A percentile compares a stretch with the other conserved stretches of the same genome.
Conservation (phyloP, 208 protist genomes). For the Leishmania guyanensis region DNA sequence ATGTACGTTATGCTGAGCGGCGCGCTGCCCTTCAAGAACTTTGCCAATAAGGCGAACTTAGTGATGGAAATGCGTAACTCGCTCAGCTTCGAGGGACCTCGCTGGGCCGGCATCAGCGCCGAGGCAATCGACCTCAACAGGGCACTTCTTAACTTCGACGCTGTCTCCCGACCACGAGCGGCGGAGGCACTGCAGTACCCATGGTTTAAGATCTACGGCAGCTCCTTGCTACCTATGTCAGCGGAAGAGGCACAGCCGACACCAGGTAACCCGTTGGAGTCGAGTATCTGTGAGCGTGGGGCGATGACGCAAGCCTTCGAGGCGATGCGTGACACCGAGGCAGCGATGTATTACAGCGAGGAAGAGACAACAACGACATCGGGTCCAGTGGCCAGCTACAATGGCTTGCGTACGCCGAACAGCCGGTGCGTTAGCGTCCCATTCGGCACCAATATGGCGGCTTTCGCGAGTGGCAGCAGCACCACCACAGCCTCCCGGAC, state of each 20-base stretch:
- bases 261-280: conserved; percentile 36
- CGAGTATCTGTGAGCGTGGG: conserved; percentile 48
- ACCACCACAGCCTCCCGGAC: conserved; percentile 7
- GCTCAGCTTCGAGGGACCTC: conserved; percentile 56
- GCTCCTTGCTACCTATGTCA: not conserved
- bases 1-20: conserved; percentile 86
- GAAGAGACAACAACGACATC: not conserved
- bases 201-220: conserved; percentile 56
- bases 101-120: conserved; percentile 55
- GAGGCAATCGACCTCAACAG: conserved; percentile 59
- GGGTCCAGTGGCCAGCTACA: not conserved
- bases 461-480: conserved; percentile 5
- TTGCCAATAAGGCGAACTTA: conserved; percentile 65
- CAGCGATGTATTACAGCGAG: conserved; percentile 22
- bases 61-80: conserved; percentile 71
- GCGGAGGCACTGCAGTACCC: conserved; percentile 55
- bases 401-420: conserved; percentile 26
- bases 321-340: conserved; percentile 54
- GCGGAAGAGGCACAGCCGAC: not conserved
- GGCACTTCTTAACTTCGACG: conserved; percentile 58
- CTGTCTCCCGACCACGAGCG: conserved; percentile 47
- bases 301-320: conserved; percentile 65
- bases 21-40: conserved; percentile 71
- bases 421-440: conserved; percentile 35
- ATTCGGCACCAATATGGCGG: conserved; percentile 15